Conservation (phyloP, 1,284 basidiomycete genomes). For the Apiotrichum siamense region DNA sequence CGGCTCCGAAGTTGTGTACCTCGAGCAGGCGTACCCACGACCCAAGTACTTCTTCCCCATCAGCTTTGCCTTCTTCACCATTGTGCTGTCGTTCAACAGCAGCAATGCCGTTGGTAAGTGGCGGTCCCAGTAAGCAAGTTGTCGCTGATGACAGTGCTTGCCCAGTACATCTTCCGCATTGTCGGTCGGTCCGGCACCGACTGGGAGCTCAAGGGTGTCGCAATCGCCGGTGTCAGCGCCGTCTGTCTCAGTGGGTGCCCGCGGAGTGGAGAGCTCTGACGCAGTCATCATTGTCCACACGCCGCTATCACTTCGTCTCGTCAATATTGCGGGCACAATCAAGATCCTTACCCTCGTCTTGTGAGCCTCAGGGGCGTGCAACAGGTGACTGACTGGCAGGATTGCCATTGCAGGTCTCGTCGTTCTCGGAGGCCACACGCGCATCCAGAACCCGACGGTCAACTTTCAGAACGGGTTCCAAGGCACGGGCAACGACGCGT, state of each 20-base stretch:
- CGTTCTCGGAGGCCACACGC: conserved; percentile 50
- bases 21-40: conserved; percentile 29
- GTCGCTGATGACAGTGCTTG: conserved; percentile 4
- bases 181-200: conserved; percentile 12
- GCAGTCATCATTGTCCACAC: not conserved
- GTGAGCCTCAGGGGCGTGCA: too few species aligned
- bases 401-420: conserved; percentile 51
- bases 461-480: conserved; percentile 54
- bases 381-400: too few species aligned
- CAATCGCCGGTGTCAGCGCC: not conserved
- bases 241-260: not conserved
- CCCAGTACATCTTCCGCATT: conserved; percentile 23
- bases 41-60: conserved; percentile 29
- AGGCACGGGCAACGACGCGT: conserved; percentile 49
- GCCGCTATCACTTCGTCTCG: not conserved
- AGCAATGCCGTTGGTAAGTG: conserved; percentile 19
- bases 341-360: conserved; percentile 8
- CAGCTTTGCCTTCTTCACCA: conserved; percentile 24
- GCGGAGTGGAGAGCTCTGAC: too few species aligned
- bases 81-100: conserved; percentile 23
- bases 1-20: conserved; percentile 28
- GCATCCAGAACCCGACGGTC: conserved; percentile 49
- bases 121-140: not conserved
- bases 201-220: conserved; percentile 20
- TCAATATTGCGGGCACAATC: not conserved